Evolutionary conservation across 148 eudicot genomes (phyloP), one percentile per base, ranked within the genome.

Genomic region (Mesembryanthemum crystallinum): DNA sequence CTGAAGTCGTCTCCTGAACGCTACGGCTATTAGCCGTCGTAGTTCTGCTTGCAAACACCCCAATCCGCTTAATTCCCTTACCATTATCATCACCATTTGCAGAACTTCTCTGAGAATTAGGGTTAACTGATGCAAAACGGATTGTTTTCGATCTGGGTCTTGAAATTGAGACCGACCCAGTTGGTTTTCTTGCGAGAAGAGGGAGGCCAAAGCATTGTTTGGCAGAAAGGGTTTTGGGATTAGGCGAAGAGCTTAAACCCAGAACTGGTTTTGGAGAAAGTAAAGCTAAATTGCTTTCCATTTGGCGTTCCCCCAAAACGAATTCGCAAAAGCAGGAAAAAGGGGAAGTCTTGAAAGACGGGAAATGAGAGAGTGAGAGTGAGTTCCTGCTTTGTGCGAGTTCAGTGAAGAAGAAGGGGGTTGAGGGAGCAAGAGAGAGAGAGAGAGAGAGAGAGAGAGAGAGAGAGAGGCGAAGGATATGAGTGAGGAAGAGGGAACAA

Each of bases 11-110:
- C 67, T 85, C 83, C 70, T 82, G 82, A 52, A 85, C 82, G 66
- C 75, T 60, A 49, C 57, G 45, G 32, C 76, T 65, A 3, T 64
- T 78, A 74, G 77, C 66, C 70, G 81, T n/a, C n/a, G n/a, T n/a
- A n/a, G n/a, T n/a, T n/a, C n/a, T 76, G 75, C 88, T 88, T 28
- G 89, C 90, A 79, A 90, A 90, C 61, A 77, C 61, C 60, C 81
- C 80, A 72, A 76, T 69, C 32, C 73, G 67, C 20, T 51, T 60
- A 61, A 78, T 86, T 72, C 71, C 81, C 10, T 35, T 79, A 58
- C 80, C 78, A 20, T 71, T 54, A 43, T 51, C 58, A 8, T 45
- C 14, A 45, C 9, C 14, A 67, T 64, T 12, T 9, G 20, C 4
- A 78, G 45, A 32, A 28, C 23, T 69, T 69, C 8, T 47, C 58